Evolutionary conservation across 805 yeast species (phyloP), one percentile per base, ranked within the genome.

Genomic region (Kodamaea fukazawae): DNA sequence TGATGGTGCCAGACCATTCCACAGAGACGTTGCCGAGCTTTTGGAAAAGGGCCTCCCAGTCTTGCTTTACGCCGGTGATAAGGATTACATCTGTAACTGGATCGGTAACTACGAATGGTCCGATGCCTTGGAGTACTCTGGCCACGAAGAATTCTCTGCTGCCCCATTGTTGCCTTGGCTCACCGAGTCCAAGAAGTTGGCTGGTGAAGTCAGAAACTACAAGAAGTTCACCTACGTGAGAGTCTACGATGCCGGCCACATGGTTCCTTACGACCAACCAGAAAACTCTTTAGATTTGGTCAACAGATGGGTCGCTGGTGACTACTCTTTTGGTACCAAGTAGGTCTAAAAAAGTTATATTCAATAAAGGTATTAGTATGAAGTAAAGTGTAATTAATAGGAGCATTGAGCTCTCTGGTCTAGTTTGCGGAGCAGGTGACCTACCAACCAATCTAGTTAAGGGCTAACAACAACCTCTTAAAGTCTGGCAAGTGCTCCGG

Each of bases 191-290:
- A 47, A 47, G 14, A 40, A 41, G 38, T 41, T 45, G 44, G 76
- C 79, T 17, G 98, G 98, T 44, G 79, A 83, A 53, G 83, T 81
- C 20, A 88, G 87, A 69, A 83, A 78, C 55, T 75, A 71, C 48
- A 81, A 81, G 34, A 72, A 76, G 44, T 79, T 90, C 51, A 85
- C 96, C 3, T 91, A 83, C 70, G 71, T 87, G 61, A 77, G 96
- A 61, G 78, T 90, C 7, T 90, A 72, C 54, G 91, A 80, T 47
- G 97, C 95, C 38, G 97, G 97, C 18, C 97, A 91, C 66, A 89
- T 90, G 96, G 96, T 88, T 46, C 97, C 97, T 12, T 83, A 67
- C 55, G 90, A 90, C 65, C 91, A 85, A 68, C 95, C 96, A 13
- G 80, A 76, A 53, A 73, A 74, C 54, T 68, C 96, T 2, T 71